Evolutionary conservation across 2,329 filamentous ascomycete species (phyloP), one percentile per base, ranked within the genome.

Genomic region (Cytospora mali): DNA sequence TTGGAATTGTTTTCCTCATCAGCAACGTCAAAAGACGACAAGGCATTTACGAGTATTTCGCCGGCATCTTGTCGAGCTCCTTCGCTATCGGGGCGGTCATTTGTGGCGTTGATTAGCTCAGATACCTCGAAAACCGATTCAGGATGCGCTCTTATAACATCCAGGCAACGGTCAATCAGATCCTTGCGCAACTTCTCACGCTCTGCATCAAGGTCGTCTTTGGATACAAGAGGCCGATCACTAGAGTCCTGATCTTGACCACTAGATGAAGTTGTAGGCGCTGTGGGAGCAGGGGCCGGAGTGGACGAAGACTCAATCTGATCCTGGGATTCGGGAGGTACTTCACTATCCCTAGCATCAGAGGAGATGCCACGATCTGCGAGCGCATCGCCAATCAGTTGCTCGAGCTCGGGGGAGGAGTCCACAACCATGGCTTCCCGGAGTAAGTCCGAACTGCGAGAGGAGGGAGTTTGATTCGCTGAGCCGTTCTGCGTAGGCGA

Each of bases 111-210:
- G 60, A 99, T 93, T 23, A 99, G 81, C 70, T 97, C 93, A 0
- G 93, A 87, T 53, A 99, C 81, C 71, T 98, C 94, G 69, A 97
- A 95, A 0, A 95, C 96, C 13, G 94, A 88, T 68, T 91, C 88
- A 16, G 93, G 89, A 69, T 98, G 93, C 42, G 89, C 88, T 73
- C 94, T 90, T 58, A 99, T 88, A 35, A 98, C 88, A 70, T 97
- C 93, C 25, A 99, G 80, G 67, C 91, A 96, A 62, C 92, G 90
- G 69, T 97, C 93, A 64, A 98, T 93, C 60, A 98, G 77, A 61
- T 91, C 88, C 23, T 86, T 81, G 46, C 92, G 86, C 48, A 98
- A 72, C n/a, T 81, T 83, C 5, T 84, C 81, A 52, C 95, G 88
- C 73, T 91, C 85, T 35, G 85, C 84, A 66, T 97, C 91, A 7